Conservation (phyloP, 2,329 filamentous ascomycete genomes). For the Chaetothyriales sp. region DNA sequence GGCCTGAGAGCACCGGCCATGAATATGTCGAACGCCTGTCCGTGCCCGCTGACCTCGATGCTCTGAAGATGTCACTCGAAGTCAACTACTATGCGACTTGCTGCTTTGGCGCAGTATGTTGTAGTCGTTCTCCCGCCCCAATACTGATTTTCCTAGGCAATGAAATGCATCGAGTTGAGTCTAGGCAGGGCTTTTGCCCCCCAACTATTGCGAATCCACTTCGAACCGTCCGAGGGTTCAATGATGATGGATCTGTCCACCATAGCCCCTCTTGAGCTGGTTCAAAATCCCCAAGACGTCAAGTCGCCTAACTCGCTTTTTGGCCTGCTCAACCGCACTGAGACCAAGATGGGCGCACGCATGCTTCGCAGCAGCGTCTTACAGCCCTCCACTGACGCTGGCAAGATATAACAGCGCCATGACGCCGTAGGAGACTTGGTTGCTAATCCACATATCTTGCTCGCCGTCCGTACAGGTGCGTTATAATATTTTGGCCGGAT, state of each 20-base stretch:
- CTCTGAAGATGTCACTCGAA: slow-evolving; percentile 62
- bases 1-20: slow-evolving; percentile 65
- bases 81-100: slow-evolving; percentile 81
- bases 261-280: slow-evolving; percentile 72
- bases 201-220: slow-evolving; percentile 75
- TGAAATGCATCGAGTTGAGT: slow-evolving; percentile 67
- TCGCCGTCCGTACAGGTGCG: slow-evolving; percentile 54
- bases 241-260: slow-evolving; percentile 94
- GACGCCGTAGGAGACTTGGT: slow-evolving; percentile 74
- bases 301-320: slow-evolving; percentile 75
- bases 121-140: neutral
- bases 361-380: slow-evolving; percentile 74
- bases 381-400: slow-evolving; percentile 65
- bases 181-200: slow-evolving; percentile 54
- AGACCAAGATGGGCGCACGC: slow-evolving; percentile 77
- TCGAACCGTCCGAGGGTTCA: slow-evolving; percentile 74
- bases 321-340: slow-evolving; percentile 69
- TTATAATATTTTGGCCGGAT: slow-evolving; percentile 4
- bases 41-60: slow-evolving; percentile 64
- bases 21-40: slow-evolving; percentile 69
- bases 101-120: slow-evolving; percentile 67
- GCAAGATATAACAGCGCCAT: slow-evolving; percentile 58
- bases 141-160: slow-evolving; percentile 38
- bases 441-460: slow-evolving; percentile 73
- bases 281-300: slow-evolving; percentile 67